Conservation (phyloP, 1,284 basidiomycete genomes). For the Rhizoctonia solani region DNA sequence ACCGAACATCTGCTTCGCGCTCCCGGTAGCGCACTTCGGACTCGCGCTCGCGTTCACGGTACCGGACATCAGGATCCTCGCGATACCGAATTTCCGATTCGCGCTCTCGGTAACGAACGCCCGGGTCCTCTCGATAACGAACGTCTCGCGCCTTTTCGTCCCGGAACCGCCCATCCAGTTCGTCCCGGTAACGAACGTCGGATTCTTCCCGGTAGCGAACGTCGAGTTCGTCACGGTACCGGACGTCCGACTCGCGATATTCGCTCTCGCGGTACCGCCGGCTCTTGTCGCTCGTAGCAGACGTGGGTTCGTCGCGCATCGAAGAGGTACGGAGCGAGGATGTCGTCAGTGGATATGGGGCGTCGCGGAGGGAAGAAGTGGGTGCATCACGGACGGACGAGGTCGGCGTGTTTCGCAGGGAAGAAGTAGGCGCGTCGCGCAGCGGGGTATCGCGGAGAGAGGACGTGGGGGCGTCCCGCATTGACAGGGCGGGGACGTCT, state of each 20-base stretch:
- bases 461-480: not conserved
- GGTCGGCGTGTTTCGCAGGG: not conserved
- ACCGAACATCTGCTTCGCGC: not conserved
- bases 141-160: too few species aligned
- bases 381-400: not conserved
- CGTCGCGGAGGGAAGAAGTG: not conserved
- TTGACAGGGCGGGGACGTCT: not conserved
- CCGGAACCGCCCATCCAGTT: too few species aligned
- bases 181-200: not conserved
- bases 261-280: too few species aligned
- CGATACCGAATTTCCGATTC: not conserved
- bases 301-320: not conserved
- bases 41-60: not conserved
- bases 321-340: not conserved
- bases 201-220: not conserved
- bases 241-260: not conserved
- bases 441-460: not conserved
- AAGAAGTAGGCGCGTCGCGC: not conserved
- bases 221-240: not conserved
- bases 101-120: not conserved
- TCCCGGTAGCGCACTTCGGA: not conserved
- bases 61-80: not conserved
- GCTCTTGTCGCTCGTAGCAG: not conserved
- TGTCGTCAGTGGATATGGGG: not conserved
- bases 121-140: not conserved